These are phyloP conservation scores for Tricholoma hemisulphureum DNA, from an alignment of 768 basidiomycete species.

Conservation along the genomic window DNA sequence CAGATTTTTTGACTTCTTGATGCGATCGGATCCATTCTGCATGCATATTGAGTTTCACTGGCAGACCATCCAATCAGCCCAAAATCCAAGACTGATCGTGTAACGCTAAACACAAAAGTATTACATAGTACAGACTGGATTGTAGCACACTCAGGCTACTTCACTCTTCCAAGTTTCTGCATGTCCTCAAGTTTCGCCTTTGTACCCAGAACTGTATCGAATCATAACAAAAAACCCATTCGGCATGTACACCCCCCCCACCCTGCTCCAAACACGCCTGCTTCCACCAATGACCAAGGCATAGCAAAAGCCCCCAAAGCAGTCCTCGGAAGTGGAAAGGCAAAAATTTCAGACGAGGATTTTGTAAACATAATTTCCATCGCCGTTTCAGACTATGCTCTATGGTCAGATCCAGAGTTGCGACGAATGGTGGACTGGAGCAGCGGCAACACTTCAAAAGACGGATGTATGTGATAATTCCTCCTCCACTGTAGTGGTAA, in stretches of 20 bases:
- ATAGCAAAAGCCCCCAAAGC: not conserved
- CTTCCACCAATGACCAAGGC: not conserved
- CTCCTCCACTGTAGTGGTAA: not conserved
- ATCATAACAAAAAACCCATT: constrained; percentile 22
- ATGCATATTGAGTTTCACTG: too few relatives aligned
- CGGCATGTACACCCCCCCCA: not conserved
- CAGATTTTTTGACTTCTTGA: too few relatives aligned
- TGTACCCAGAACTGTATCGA: constrained; percentile 47
- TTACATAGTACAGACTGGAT: too few relatives aligned
- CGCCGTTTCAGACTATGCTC: constrained; percentile 66
- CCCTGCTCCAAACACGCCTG: not conserved
- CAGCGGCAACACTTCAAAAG: constrained; percentile 11
- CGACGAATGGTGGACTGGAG: constrained; percentile 46
- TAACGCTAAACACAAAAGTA: too few relatives aligned
- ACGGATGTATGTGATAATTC: constrained; percentile 44
- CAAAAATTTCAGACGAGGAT: constrained; percentile 38
- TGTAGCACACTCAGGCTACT: too few relatives aligned
- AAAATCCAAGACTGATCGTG: too few relatives aligned
- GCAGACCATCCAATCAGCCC: too few relatives aligned
- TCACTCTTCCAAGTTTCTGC: not conserved
- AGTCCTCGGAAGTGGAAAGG: constrained; percentile 15
- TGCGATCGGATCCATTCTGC: too few relatives aligned
- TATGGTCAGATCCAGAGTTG: constrained; percentile 64
- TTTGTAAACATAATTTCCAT: constrained; percentile 51
- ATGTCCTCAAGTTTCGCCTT: constrained; percentile 41